A percentile compares a stretch with the other conserved stretches of the same genome.
These are phyloP conservation scores for Neonectria sp. DNA, from an alignment of 2,329 filamentous ascomycete species.

Conservation along the genomic window DNA sequence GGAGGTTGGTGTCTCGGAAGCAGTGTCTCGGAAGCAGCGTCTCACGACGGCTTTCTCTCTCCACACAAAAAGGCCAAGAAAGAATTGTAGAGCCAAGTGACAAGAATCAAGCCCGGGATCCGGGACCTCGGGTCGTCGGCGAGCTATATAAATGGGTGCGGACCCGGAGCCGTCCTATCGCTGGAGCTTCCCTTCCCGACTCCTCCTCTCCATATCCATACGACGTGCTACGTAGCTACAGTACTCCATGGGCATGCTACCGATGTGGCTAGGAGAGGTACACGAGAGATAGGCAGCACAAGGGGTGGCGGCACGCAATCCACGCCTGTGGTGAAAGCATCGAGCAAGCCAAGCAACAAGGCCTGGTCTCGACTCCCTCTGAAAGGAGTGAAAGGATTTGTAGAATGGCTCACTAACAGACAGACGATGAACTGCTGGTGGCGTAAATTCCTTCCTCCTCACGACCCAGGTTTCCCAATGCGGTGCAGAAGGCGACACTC, in stretches of 20 bases:
- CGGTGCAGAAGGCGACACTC: constrained; percentile 21
- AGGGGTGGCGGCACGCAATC: constrained; percentile 6
- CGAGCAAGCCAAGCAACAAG: background rate
- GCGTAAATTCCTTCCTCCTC: no score
- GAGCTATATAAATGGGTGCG: constrained; percentile 21
- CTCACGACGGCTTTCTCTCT: constrained; percentile 1
- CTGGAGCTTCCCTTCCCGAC: constrained; percentile 9
- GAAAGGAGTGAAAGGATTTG: background rate
- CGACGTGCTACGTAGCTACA: background rate
- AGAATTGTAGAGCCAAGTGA: constrained; percentile 12
- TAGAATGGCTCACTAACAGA: no score
- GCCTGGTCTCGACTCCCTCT: background rate
- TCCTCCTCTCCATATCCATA: background rate
- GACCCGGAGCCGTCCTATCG: constrained; percentile 11
- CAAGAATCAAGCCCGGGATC: constrained; percentile 8
- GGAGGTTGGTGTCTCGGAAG: background rate
- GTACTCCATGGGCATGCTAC: background rate
- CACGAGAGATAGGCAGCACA: constrained; percentile 10
- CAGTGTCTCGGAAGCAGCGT: constrained; percentile 12
- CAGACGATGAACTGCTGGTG: no score
- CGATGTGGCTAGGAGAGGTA: background rate
- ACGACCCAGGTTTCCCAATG: constrained; percentile 19
- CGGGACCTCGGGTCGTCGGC: constrained; percentile 27
- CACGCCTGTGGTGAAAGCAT: constrained; percentile 8
- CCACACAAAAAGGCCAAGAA: constrained; percentile 12